Base-by-base conservation (phyloP, 305 asterid genomes). In the Fraxinus greggii region DNA sequence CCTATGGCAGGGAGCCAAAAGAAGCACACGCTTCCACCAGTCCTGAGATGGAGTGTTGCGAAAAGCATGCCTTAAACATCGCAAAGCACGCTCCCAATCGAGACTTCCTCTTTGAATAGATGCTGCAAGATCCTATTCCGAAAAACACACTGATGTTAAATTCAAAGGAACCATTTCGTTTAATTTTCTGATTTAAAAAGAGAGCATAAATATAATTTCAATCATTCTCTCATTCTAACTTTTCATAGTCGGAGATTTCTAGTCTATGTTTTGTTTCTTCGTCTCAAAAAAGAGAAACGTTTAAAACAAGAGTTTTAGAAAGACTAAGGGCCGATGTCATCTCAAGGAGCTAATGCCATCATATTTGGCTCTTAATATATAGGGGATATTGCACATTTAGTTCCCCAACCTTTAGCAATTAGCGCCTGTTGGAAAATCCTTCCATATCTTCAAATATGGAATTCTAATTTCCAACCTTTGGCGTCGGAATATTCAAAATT, bases 21-120 rank as follows among this genome's bases (percentile, higher is more conserved):
- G 95, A 82, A 96, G 92, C 83, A 96, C 99, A 72, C 98, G 97
- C 77, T 94, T 94, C 99, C 99, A 96, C 99, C 99, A 96, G 85
- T 96, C 99, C 5, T 97, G 98, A 59, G 99, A 94, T 87, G 99
- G 99, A 81, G 97, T 91, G 88, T 91, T 94, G 82, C 98, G 97
- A 81, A 96, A 93, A 83, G 98, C 98, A 89, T 96, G 99, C 86
- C 98, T 93, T 85, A 96, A 86, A 80, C 98, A 94, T 87, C 99
- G 92, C 80, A 96, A 86, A 81, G 99, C 99, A 86, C 99, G 85
- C 88, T 96, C 98, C 99, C 99, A 96, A 87, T 96, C 99, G 81
- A 94, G 91, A 89, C 96, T 94, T 86, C 97, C 98, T 91, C 91
- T 92, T 89, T 89, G 98, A 84, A 96, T 93, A 85, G 97, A 91